Evolutionary conservation across 805 yeast genomes (phyloP).

Genomic region (Ogataea polymorpha): DNA sequence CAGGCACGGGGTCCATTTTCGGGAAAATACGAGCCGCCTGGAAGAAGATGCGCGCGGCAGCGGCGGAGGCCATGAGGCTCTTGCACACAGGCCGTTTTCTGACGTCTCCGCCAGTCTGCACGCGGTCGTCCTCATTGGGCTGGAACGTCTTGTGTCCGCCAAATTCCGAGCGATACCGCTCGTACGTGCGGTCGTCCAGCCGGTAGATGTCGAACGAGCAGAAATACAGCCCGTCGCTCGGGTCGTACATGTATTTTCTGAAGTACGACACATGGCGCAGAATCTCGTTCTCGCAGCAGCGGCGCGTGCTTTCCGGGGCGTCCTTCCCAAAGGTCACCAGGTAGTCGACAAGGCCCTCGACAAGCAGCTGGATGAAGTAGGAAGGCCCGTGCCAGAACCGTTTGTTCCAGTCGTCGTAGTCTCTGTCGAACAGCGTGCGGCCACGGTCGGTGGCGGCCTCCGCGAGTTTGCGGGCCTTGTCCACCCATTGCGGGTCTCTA

Average conservation of each 20-base stretch:
- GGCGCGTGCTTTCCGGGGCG: conserved; percentile 36
- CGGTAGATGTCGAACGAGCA: conserved; percentile 57
- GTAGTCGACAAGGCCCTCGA: conserved; percentile 69
- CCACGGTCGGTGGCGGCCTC: conserved; percentile 56
- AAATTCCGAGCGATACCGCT: conserved; percentile 49
- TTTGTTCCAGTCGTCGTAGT: conserved; percentile 45
- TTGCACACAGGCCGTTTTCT: conserved; percentile 33
- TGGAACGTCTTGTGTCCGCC: conserved; percentile 52
- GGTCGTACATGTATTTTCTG: conserved; percentile 54
- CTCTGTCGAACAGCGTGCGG: conserved; percentile 60
- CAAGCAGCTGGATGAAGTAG: conserved; percentile 58
- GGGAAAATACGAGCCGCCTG: conserved; percentile 61
- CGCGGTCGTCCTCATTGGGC: conserved; percentile 52
- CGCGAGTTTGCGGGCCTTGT: conserved; percentile 48
- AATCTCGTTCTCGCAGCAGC: conserved; percentile 38
- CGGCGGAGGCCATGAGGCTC: conserved; percentile 56
- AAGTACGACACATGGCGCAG: conserved; percentile 55
- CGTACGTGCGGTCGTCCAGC: conserved; percentile 47
- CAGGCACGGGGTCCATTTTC: conserved; percentile 25
- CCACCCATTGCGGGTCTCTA: conserved; percentile 46
- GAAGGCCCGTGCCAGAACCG: conserved; percentile 69
- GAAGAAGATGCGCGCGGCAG: conserved; percentile 68
- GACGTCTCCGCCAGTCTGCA: conserved; percentile 35
- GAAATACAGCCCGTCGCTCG: conserved; percentile 55
- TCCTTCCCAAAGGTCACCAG: conserved; percentile 44